Percentiles rank a stretch among this genome's conserved stretches.
phyloP scores from a whole-genome alignment of 1,284 basidiomycete genomes.

The Neolentinus lepideus region DNA sequence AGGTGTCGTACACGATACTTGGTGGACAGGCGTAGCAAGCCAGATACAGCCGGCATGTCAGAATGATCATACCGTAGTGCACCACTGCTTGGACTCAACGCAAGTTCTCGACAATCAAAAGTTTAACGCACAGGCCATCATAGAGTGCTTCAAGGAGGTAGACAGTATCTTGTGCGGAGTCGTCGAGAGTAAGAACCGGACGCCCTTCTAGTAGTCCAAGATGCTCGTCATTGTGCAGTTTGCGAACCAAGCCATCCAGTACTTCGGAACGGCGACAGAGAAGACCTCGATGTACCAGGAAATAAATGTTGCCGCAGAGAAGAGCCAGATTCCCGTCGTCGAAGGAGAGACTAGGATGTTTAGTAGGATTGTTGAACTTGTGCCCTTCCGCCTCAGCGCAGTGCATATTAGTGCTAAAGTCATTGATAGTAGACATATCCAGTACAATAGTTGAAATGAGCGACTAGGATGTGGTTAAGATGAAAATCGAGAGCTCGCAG shows the following conservation, averaged over 20 bases:
- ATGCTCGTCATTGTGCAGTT: conserved; percentile 8
- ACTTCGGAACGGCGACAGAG: conserved; percentile 52
- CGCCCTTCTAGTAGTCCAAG: conserved; percentile 41
- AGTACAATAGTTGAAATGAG: neutral
- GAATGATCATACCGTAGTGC: conserved; percentile 33
- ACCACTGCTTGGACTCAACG: conserved; percentile 6
- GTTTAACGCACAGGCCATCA: conserved; percentile 43
- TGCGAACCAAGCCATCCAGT: conserved; percentile 28
- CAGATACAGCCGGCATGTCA: conserved; percentile 43
- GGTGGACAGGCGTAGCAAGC: conserved; percentile 54
- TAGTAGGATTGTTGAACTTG: conserved; percentile 18
- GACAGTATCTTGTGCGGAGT: conserved; percentile 44
- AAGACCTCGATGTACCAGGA: conserved; percentile 61
- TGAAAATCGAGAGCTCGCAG: neutral
- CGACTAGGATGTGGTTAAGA: neutral
- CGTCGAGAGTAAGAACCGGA: conserved; percentile 42
- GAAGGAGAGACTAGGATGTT: conserved; percentile 54
- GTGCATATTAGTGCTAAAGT: conserved; percentile 2
- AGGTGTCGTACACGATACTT: conserved; percentile 52
- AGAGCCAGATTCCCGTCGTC: conserved; percentile 60
- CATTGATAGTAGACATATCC: neutral
- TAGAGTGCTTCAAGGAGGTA: conserved; percentile 54
- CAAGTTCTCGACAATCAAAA: no score
- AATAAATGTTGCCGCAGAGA: conserved; percentile 47
- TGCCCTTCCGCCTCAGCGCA: neutral